phyloP scores from a whole-genome alignment of 257 asterid genomes.

The Nicotiana sylvestris region DNA sequence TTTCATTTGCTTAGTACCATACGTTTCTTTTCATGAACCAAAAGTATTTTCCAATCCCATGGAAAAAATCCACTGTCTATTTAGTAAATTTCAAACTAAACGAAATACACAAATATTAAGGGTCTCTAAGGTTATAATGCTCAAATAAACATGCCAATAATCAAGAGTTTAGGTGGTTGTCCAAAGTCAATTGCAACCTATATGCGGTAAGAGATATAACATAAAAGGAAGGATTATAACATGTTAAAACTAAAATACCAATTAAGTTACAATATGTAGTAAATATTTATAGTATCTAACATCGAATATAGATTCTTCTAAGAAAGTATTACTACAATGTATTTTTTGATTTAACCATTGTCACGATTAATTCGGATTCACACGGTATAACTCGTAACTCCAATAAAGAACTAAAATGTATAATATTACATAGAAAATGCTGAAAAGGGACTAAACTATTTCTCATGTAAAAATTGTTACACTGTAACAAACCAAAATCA shows the following conservation, averaged over 20 bases:
- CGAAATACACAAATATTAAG: background rate
- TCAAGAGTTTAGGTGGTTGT: background rate
- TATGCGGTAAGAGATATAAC: too few species aligned
- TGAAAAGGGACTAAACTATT: background rate
- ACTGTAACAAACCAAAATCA: background rate
- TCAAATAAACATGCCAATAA: background rate
- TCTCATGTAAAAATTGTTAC: background rate
- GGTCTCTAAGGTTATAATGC: too few species aligned
- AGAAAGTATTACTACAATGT: too few species aligned
- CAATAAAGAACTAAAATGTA: too few species aligned
- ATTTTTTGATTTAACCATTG: too few species aligned
- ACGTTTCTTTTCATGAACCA: background rate
- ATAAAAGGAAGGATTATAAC: background rate
- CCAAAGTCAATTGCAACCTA: background rate
- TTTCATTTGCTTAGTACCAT: background rate
- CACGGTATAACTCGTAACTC: too few species aligned
- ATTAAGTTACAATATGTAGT: too few species aligned
- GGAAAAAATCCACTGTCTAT: background rate
- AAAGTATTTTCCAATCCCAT: background rate
- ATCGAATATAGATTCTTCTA: too few species aligned
- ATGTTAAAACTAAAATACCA: background rate
- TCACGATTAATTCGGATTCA: too few species aligned
- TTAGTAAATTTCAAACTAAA: background rate
- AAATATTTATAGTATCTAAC: too few species aligned
- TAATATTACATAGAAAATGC: background rate